phyloP scores from a whole-genome alignment of 306 rosid genomes.

The Albizia julibrissin region DNA sequence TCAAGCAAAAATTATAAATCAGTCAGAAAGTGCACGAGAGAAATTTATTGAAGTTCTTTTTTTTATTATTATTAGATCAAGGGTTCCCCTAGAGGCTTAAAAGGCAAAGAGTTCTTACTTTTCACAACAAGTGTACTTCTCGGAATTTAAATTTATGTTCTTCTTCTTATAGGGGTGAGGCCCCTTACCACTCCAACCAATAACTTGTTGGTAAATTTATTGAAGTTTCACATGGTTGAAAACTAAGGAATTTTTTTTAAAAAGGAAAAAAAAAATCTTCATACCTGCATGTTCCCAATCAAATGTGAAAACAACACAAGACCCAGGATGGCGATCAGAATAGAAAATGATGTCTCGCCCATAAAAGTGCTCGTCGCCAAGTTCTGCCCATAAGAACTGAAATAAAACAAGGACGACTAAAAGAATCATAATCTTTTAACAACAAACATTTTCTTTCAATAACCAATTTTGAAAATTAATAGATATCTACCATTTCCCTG shows the following conservation, averaged over 20 bases:
- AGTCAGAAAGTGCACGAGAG: background rate
- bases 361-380: conserved; percentile 79
- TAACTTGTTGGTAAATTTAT: background rate
- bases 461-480: conserved; percentile 17
- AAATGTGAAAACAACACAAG: conserved; percentile 93
- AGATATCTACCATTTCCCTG: conserved; percentile 13
- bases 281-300: conserved; percentile 99
- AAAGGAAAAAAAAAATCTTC: background rate
- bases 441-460: conserved; percentile 20
- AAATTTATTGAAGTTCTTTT: background rate
- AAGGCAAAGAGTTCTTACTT: too few species aligned
- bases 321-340: conserved; percentile 92
- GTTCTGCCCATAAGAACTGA: conserved; percentile 97
- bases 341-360: conserved; percentile 92
- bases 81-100: too few species aligned
- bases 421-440: conserved; percentile 13
- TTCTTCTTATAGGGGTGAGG: too few species aligned
- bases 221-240: conserved; percentile 14
- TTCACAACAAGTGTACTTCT: too few species aligned
- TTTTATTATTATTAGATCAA: too few species aligned
- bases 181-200: too few species aligned
- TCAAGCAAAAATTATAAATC: background rate
- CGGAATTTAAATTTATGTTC: too few species aligned
- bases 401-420: conserved; percentile 36
- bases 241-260: background rate